Evolutionary conservation across 768 basidiomycete species (phyloP).

Genomic region (Russula emetica): DNA sequence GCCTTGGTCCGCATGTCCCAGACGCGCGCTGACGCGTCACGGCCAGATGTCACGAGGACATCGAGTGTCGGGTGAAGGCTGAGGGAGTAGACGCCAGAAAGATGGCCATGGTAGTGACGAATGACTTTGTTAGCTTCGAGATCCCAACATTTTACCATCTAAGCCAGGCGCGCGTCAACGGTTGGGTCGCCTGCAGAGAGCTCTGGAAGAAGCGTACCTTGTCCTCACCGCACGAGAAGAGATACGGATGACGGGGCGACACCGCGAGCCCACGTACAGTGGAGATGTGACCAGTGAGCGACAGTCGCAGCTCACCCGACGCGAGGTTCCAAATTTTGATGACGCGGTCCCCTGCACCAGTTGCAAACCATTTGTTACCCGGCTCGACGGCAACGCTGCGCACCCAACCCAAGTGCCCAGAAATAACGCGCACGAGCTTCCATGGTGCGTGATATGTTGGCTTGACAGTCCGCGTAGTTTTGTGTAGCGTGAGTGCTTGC

Average conservation of each 20-base stretch:
- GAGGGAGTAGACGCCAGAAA: slow-evolving; percentile 95
- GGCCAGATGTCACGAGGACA: slow-evolving; percentile 88
- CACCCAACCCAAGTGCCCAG: slow-evolving; percentile 98
- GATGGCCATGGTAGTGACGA: slow-evolving; percentile 96
- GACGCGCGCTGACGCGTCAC: slow-evolving; percentile 94
- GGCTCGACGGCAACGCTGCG: slow-evolving; percentile 94
- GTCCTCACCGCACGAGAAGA: slow-evolving; percentile 97
- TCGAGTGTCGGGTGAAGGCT: slow-evolving; percentile 94
- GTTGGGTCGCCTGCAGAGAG: neutral
- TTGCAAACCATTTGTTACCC: slow-evolving; percentile 98
- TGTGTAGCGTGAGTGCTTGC: slow-evolving; percentile 87
- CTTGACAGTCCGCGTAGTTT: slow-evolving; percentile 90
- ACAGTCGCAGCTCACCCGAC: slow-evolving; percentile 94
- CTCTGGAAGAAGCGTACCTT: slow-evolving; percentile 54
- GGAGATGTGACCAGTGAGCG: slow-evolving; percentile 94
- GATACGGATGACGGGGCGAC: slow-evolving; percentile 87
- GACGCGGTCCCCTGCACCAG: slow-evolving; percentile 95
- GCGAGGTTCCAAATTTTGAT: slow-evolving; percentile 99
- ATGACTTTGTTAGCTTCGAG: slow-evolving; percentile 99
- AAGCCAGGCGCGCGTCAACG: slow-evolving; percentile 1
- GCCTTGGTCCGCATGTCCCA: slow-evolving; percentile 99
- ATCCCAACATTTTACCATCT: slow-evolving; percentile 99
- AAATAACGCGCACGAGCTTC: slow-evolving; percentile 96
- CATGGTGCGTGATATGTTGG: slow-evolving; percentile 94
- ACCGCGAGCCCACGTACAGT: slow-evolving; percentile 95